Evolutionary conservation across 2,329 filamentous ascomycete species (phyloP), one percentile per base, ranked within the genome.

Genomic region (Chrysosporium keratinophilum): DNA sequence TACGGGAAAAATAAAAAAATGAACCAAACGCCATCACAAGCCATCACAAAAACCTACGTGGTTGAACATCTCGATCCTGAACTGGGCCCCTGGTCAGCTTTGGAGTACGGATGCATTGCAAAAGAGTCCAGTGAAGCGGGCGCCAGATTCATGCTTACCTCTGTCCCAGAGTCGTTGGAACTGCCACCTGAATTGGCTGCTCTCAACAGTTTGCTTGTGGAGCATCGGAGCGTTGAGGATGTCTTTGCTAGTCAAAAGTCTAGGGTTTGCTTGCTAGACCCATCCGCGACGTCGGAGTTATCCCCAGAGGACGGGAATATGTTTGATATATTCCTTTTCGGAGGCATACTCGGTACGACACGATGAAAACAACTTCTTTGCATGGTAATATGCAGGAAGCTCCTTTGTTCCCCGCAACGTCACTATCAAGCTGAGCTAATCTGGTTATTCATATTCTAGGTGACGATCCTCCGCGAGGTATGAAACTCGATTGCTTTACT

Each of bases 51-150:
- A 71, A 90, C 83, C 42, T 96, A 93, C 72, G 87, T 97, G 64
- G 90, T 97, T 63, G 91, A 97, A 76, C 91, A 98, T 71, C 83
- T 98, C 60, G 93, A 98, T 73, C 84, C 87, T 40, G 93, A 98
- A 71, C 79, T 98, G 31, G 93, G 94, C 34, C 80, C 82, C 40
- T 98, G 93, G 93, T 97, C 93, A 20, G 83, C 88, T 59, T 80
- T 97, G 51, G 93, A 98, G 74, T 98, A 98, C 74, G 75, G 82
- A 53, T 81, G 85, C 64, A 96, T 98, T 67, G 88, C 88, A 50
- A 76, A 79, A 57, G 93, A 98, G 75, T 88, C 86, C 50, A 74
- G 81, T 58, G 77, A 78, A 20, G 73, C 80, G 2, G 79, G 80
- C 34, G 80, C 83, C 53, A 76, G 76, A 50, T 95, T 97, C 69